Evolutionary conservation across 441 rosid species (phyloP), one percentile per base, ranked within the genome.

Genomic region (Eutrema salsugineum): DNA sequence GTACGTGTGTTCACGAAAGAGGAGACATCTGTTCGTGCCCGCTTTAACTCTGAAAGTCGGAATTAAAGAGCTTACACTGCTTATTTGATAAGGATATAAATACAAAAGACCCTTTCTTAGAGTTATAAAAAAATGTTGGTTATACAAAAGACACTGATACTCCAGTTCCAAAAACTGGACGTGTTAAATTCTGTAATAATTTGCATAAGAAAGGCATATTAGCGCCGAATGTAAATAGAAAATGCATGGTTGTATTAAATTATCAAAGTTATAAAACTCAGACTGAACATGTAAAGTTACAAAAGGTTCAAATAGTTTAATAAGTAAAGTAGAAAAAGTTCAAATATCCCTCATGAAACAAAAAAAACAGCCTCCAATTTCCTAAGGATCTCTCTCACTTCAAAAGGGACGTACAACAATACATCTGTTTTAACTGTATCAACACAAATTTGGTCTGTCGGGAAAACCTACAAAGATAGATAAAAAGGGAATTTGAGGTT

Each of bases 371-470:
- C 66, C 77, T 73, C 59, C 36, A 11, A 6, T 5, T 12, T 56
- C 59, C 66, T 58, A 73, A 66, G 30, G 67, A 66, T 58, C 60
- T 58, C 60, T 58, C 63, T 67, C 68, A 59, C 24, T 59, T 50
- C 42, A 66, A 22, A 39, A 50, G 68, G 56, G 24, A 32, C 51
- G 60, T 35, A 74, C 68, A 63, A 66, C 8, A 60, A 1, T 60
- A 74, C 63, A 58, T 28, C 47, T 73, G 32, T 66, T 58, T 49
- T 40, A 65, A 15, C 67, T 20, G 54, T 58, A 73, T 58, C 72
- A 66, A 58, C 72, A 73, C 55, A 59, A 22, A 66, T 19, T 22
- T 66, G 8, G 19, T 48, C n/a, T 42, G 30, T 36, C 24, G 12
- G 7, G 60, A 14, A 15, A 73, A 28, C 71, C 77, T 73, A 56